phyloP scores from a whole-genome alignment of 2,329 filamentous ascomycete species.

The Keithomyces neogunnii region DNA sequence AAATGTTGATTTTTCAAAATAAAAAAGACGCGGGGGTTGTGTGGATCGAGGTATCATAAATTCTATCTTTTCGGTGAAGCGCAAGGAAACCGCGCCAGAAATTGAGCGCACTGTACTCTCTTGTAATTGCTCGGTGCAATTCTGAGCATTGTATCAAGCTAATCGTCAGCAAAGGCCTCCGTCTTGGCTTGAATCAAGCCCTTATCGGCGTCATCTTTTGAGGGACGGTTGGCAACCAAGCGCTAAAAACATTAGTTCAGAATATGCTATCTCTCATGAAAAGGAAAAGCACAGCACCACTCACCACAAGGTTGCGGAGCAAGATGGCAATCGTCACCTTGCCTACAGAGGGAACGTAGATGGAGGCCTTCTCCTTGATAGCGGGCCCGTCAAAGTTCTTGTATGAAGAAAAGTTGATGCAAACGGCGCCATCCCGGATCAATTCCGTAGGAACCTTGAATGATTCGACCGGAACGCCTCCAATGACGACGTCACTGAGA shows the following conservation, averaged over 20 bases:
- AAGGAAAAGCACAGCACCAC: slow-evolving; percentile 22
- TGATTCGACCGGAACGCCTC: slow-evolving; percentile 76
- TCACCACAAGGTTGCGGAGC: slow-evolving; percentile 77
- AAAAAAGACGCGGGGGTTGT: neutral
- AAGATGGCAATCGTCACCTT: slow-evolving; percentile 95
- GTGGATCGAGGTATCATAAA: slow-evolving; percentile 1
- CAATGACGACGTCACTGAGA: slow-evolving; percentile 88
- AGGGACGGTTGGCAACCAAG: slow-evolving; percentile 40
- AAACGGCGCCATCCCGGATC: slow-evolving; percentile 85
- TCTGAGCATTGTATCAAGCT: neutral
- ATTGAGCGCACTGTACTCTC: neutral
- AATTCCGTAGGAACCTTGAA: slow-evolving; percentile 85
- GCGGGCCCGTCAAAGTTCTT: slow-evolving; percentile 82
- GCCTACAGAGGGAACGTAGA: slow-evolving; percentile 94
- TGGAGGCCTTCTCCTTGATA: slow-evolving; percentile 90
- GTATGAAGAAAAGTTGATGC: slow-evolving; percentile 95
- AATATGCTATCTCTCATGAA: neutral
- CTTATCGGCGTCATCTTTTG: slow-evolving; percentile 27
- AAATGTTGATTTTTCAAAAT: neutral
- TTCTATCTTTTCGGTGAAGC: neutral
- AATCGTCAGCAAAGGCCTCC: slow-evolving; percentile 33
- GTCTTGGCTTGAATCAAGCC: slow-evolving; percentile 28
- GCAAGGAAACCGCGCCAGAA: neutral
- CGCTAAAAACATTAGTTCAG: slow-evolving; percentile 29
- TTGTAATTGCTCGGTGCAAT: neutral